phyloP scores from a whole-genome alignment of 2,329 filamentous ascomycete species.

The Cladorrhinum sp. region DNA sequence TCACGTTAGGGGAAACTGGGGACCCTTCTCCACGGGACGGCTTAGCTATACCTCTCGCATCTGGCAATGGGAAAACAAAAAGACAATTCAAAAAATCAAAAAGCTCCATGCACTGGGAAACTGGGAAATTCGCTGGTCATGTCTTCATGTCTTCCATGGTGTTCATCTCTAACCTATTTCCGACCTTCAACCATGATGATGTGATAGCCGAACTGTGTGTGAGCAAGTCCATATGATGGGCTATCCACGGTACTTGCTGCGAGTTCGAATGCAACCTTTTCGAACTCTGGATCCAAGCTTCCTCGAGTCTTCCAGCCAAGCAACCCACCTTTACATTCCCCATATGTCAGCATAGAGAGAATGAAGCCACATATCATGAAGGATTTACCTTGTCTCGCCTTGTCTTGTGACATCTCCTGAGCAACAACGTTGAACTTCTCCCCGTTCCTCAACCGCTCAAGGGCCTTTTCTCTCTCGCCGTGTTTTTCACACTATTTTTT shows the following conservation, averaged over 20 bases:
- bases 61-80: slow-evolving; percentile 32
- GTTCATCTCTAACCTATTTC: slow-evolving; percentile 36
- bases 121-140: slow-evolving; percentile 7
- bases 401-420: slow-evolving; percentile 70
- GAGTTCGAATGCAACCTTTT: slow-evolving; percentile 67
- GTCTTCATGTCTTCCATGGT: slow-evolving; percentile 7
- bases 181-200: slow-evolving; percentile 71
- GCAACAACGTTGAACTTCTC: slow-evolving; percentile 74
- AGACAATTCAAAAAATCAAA: slow-evolving; percentile 26
- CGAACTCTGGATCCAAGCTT: slow-evolving; percentile 65
- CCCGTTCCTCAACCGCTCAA: slow-evolving; percentile 64
- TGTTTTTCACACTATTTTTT: slow-evolving; percentile 65
- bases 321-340: slow-evolving; percentile 55
- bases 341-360: background rate
- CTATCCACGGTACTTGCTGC: slow-evolving; percentile 61
- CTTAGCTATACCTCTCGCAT: slow-evolving; percentile 19
- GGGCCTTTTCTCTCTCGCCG: slow-evolving; percentile 71
- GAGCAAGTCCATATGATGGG: slow-evolving; percentile 66
- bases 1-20: slow-evolving; percentile 34
- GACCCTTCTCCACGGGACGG: slow-evolving; percentile 19
- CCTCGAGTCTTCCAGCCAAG: slow-evolving; percentile 72
- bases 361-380: background rate
- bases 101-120: slow-evolving; percentile 25
- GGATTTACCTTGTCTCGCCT: slow-evolving; percentile 60
- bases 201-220: slow-evolving; percentile 75